These are phyloP conservation scores for Penicillium sp. DNA, from an alignment of 2,329 filamentous ascomycete species.

Conservation along the genomic window DNA sequence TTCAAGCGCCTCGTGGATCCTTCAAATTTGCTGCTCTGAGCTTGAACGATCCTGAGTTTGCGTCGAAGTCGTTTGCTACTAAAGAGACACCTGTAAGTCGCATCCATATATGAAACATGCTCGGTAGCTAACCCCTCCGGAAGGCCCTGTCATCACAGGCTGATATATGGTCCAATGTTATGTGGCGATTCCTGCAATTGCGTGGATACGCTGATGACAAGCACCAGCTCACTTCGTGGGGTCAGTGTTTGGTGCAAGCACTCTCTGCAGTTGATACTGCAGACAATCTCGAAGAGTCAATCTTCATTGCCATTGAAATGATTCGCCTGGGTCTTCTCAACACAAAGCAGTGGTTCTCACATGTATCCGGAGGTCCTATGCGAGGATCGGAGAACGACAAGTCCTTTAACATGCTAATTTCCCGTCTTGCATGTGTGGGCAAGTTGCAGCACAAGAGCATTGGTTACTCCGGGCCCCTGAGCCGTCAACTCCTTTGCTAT, in stretches of 20 bases:
- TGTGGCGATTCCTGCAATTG: slow-evolving; percentile 87
- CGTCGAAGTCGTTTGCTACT: slow-evolving; percentile 62
- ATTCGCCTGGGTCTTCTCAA: slow-evolving; percentile 75
- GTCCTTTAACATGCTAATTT: slow-evolving; percentile 73
- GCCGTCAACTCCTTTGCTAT: slow-evolving; percentile 82
- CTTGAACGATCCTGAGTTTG: slow-evolving; percentile 66
- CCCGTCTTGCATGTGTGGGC: slow-evolving; percentile 77
- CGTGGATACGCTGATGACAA: slow-evolving; percentile 75
- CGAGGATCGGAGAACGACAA: slow-evolving; percentile 70
- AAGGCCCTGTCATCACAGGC: slow-evolving; percentile 59
- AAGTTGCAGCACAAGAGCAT: slow-evolving; percentile 77
- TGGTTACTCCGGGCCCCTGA: slow-evolving; percentile 91
- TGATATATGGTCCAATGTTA: slow-evolving; percentile 68
- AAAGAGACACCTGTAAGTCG: slow-evolving; percentile 45
- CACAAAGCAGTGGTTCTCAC: slow-evolving; percentile 60
- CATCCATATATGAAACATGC: neutral
- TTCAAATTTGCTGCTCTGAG: slow-evolving; percentile 54
- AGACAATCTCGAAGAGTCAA: slow-evolving; percentile 67
- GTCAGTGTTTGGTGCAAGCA: slow-evolving; percentile 69
- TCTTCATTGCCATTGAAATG: slow-evolving; percentile 80
- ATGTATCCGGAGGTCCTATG: slow-evolving; percentile 57
- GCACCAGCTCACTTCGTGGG: slow-evolving; percentile 81
- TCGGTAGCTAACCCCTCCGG: slow-evolving; percentile 11
- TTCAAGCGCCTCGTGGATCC: slow-evolving; percentile 30
- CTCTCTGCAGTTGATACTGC: slow-evolving; percentile 59